phyloP scores from a whole-genome alignment of 225 moss, liverwort and hornwort species.

The Pleurozium schreberi region DNA sequence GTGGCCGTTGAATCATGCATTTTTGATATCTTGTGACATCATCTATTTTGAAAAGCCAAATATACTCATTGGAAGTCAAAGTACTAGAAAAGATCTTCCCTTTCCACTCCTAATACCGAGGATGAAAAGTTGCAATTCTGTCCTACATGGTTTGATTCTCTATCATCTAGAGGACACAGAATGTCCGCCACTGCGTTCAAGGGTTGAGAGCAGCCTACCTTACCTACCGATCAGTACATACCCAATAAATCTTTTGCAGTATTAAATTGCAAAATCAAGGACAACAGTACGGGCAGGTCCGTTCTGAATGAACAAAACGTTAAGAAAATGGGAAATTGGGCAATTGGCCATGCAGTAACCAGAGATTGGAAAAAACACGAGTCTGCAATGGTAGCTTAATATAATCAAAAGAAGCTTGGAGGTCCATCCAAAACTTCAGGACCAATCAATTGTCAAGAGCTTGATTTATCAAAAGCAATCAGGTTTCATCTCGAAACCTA shows the following conservation, averaged over 20 bases:
- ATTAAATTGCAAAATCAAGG: neutral
- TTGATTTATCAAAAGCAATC: neutral
- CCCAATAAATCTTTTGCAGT: neutral
- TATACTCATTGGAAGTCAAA: no score
- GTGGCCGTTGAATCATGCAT: no score
- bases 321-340: neutral
- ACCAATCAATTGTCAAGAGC: neutral
- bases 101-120: no score
- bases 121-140: no score
- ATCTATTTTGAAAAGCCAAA: no score
- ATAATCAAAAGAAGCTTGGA: neutral
- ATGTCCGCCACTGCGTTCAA: no score
- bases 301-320: neutral
- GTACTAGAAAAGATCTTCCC: no score
- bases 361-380: neutral
- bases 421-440: constrained; percentile 4
- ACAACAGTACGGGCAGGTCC: neutral
- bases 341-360: neutral
- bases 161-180: no score
- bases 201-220: neutral
- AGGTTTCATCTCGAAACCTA: constrained; percentile 3
- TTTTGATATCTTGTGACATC: no score
- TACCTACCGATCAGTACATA: neutral
- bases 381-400: neutral
- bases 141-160: no score